Evolutionary conservation across 106 monocot species (phyloP), one percentile per base, ranked within the genome.

Genomic region (Platanthera zijinensis): DNA sequence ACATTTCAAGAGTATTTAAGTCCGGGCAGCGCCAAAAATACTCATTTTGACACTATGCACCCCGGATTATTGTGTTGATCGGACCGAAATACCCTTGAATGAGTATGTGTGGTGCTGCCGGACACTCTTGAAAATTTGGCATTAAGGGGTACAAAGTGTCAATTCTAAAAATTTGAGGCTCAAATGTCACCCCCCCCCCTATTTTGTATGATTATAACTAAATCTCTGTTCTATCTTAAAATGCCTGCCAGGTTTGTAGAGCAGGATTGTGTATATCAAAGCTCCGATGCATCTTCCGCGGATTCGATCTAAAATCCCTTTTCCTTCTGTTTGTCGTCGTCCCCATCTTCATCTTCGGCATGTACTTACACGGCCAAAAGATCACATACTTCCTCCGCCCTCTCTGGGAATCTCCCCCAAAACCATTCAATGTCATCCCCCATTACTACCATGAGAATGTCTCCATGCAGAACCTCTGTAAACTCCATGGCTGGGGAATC

Each of bases 341-440:
- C 14, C 88, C 90, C 11, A 13, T 52, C 10, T 30, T 82, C 25
- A 82, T 93, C 11, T 79, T 90, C 15, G 1, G 69, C 8, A 76
- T 90, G 28, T 88, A 88, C 17, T 50, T 83, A 0, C 87, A 93
- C 62, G 88, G 93, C 57, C 88, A 87, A 72, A 93, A 90, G 79
- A 69, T 88, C 48, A 81, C 90, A 70, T 90, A 86, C 78, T 86
- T 95, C 53, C 82, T 89, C 10, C 77, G 91, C 1, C 95, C 95
- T 1, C 30, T 95, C 6, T 92, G 91, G 90, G 86, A 88, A 48
- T 80, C 84, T 9, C 92, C 92, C 22, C 92, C 87, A 2, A 85
- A 89, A 48, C 87, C 92, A n/a, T 92, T 92, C 81, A 75, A 80
- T 7, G 74, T 68, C 2, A 83, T 89, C 12, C 89, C 89, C 7